These are phyloP conservation scores for Monosporascus cannonballus DNA, from an alignment of 2,329 filamentous ascomycete species.

Conservation along the genomic window DNA sequence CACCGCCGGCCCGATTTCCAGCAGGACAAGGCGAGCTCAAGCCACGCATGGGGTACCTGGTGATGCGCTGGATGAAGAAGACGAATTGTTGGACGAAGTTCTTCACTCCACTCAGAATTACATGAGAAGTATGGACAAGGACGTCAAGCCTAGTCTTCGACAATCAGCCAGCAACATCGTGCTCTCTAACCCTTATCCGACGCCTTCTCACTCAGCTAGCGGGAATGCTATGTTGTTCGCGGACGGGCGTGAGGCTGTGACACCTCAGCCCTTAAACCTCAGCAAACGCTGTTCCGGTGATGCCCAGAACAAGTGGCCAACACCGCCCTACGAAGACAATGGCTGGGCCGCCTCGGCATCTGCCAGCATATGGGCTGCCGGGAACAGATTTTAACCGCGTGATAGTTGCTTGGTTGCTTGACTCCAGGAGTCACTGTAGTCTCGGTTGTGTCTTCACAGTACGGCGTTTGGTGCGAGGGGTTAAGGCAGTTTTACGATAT, in stretches of 20 bases:
- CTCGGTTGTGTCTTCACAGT: constrained; percentile 24
- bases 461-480: constrained; percentile 24
- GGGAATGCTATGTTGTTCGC: constrained; percentile 71
- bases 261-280: constrained; percentile 67
- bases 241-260: constrained; percentile 54
- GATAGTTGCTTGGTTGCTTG: constrained; percentile 15
- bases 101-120: constrained; percentile 71
- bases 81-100: constrained; percentile 89
- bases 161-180: constrained; percentile 61
- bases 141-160: constrained; percentile 43
- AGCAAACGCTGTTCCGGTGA: constrained; percentile 44
- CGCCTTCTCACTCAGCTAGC: constrained; percentile 72
- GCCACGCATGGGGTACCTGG: constrained; percentile 74
- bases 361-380: constrained; percentile 72
- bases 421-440: constrained; percentile 7
- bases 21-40: constrained; percentile 73
- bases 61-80: constrained; percentile 92
- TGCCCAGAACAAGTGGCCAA: constrained; percentile 73
- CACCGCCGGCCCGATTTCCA: constrained; percentile 59
- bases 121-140: constrained; percentile 62
- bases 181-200: constrained; percentile 57
- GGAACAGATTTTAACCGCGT: constrained; percentile 51
- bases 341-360: constrained; percentile 85
- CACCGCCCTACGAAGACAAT: constrained; percentile 87
- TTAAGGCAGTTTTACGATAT: constrained; percentile 18